These are phyloP conservation scores for Acer yangbiense DNA, from an alignment of 345 rosid species.

Conservation along the genomic window DNA sequence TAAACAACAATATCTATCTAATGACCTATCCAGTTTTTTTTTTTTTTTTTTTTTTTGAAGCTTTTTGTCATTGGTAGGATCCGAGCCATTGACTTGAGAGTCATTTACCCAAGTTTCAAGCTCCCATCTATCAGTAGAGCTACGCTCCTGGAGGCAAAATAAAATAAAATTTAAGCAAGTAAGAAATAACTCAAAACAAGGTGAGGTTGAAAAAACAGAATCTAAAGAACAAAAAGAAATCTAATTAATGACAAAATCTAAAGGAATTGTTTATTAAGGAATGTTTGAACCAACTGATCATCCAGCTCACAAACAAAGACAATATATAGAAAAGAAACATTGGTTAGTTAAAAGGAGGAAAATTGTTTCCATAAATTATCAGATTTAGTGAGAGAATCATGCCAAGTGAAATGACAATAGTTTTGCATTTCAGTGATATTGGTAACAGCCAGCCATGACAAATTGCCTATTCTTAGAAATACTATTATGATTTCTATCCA, in stretches of 20 bases:
- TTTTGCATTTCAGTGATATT: neutral
- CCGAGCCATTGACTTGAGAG: too few relatives aligned
- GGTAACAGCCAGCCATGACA: slow-evolving; percentile 23
- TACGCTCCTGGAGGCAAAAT: too few relatives aligned
- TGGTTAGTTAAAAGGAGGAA: neutral
- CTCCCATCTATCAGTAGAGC: too few relatives aligned
- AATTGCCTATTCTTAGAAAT: slow-evolving; percentile 2
- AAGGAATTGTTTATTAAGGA: too few relatives aligned
- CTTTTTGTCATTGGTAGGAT: too few relatives aligned
- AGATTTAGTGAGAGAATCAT: slow-evolving; percentile 17
- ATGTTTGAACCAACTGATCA: neutral
- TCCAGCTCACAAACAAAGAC: neutral
- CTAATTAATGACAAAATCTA: neutral
- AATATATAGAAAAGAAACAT: neutral
- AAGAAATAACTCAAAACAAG: too few relatives aligned
- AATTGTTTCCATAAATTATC: slow-evolving; percentile 11
- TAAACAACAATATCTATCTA: too few relatives aligned
- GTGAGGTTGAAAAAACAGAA: neutral
- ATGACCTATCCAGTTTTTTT: too few relatives aligned
- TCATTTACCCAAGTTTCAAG: too few relatives aligned
- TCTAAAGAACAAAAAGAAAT: neutral
- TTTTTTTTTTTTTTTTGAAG: too few relatives aligned
- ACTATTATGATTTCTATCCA: neutral
- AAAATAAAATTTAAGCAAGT: too few relatives aligned
- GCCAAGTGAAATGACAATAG: neutral